These are phyloP conservation scores for Dactylonectria macrodidyma DNA, from an alignment of 2,329 filamentous ascomycete genomes.

Conservation along the genomic window DNA sequence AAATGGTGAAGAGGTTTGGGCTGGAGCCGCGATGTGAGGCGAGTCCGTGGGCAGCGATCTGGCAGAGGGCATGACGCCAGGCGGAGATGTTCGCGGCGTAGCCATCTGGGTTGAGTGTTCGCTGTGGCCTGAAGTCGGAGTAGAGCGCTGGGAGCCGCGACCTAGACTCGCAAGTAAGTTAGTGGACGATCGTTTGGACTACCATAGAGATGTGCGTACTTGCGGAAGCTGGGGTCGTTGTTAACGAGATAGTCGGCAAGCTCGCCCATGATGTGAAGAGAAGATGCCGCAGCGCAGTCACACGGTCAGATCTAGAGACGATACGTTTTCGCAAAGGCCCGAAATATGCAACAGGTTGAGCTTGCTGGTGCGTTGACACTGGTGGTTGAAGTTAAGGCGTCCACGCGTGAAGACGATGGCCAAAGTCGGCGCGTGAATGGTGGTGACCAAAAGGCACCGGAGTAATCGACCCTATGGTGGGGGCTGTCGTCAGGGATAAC, in stretches of 20 bases:
- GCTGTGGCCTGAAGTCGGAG: slow-evolving; percentile 85
- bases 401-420: not conserved
- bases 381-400: not conserved
- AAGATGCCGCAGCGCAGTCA: slow-evolving; percentile 3
- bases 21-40: slow-evolving; percentile 58
- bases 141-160: slow-evolving; percentile 88
- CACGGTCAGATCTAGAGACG: not conserved
- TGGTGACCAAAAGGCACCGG: slow-evolving; percentile 1
- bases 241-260: slow-evolving; percentile 77
- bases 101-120: slow-evolving; percentile 85
- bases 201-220: slow-evolving; percentile 53
- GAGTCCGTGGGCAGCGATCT: slow-evolving; percentile 75
- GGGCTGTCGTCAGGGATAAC: slow-evolving; percentile 23
- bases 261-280: slow-evolving; percentile 69
- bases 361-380: not conserved
- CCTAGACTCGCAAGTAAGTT: slow-evolving; percentile 59
- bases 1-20: slow-evolving; percentile 66
- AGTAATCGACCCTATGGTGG: slow-evolving; percentile 21
- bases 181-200: slow-evolving; percentile 3
- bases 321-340: not conserved
- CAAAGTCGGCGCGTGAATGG: not conserved
- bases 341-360: not conserved
- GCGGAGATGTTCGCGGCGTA: slow-evolving; percentile 85
- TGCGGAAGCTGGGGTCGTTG: slow-evolving; percentile 74
- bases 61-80: slow-evolving; percentile 83